Evolutionary conservation across 768 basidiomycete genomes (phyloP), one percentile per base, ranked within the genome.

Genomic region (Psilocybe azurescens): DNA sequence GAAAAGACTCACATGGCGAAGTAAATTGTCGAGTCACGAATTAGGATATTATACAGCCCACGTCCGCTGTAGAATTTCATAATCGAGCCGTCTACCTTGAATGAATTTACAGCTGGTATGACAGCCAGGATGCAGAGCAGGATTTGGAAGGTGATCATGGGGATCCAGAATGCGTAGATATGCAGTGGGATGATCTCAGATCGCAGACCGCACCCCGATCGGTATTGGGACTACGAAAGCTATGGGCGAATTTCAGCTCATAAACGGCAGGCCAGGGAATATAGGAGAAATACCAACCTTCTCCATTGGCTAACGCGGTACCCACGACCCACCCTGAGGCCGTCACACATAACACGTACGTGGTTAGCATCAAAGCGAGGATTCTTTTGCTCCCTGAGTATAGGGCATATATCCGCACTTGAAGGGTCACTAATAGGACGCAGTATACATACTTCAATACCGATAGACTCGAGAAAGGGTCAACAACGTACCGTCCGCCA

Each of bases 21-120:
- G 24, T 55, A 55, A 6, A 55, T 39, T 44, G 41, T 41, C 13
- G 54, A 55, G 5, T 55, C 54, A 24, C 54, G 54, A 44, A 55
- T 55, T 14, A 55, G 36, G 20, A 55, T 55, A 13, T 55, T 44
- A 38, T 41, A 55, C 38, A 55, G 20, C 24, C 54, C 38, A 28
- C 24, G 18, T 18, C 54, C 54, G 54, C 29, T 14, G 36, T 41
- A 41, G 18, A 50, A 16, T 4, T 24, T 55, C 24, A 39, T 9
- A 6, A 29, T 41, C 9, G 16, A 6, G 8, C 38, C 38, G 0
- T 55, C 38, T 7, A 36, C 6, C 38, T 39, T 41, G 54, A 41
- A 41, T 2, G 54, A 39, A 10, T 20, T 32, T 3, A 55, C 11
- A 5, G 51, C 51, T 2, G 51, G 51, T 11, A 52, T 52, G n/a